phyloP scores from a whole-genome alignment of 2,329 filamentous ascomycete genomes.

The Aspergillus fijiensis region DNA sequence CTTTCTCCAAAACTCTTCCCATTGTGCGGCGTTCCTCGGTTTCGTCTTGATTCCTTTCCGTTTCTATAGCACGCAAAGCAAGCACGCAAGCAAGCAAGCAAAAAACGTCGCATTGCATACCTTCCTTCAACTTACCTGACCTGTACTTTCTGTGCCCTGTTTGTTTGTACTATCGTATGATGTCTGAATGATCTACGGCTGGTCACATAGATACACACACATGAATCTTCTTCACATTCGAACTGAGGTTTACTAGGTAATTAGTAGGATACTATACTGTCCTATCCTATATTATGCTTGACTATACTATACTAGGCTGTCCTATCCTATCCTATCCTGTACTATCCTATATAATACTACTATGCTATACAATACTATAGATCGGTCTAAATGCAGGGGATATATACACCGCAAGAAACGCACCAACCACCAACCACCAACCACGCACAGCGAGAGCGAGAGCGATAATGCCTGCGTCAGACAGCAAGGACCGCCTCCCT shows the following conservation, averaged over 20 bases:
- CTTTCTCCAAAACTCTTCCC: background rate
- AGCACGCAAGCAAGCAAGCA: background rate
- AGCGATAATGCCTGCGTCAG: background rate
- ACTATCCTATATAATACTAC: too few relatives aligned
- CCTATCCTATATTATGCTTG: too few relatives aligned
- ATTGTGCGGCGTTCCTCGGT: background rate
- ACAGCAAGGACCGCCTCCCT: conserved; percentile 45
- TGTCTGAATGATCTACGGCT: background rate
- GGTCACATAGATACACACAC: background rate
- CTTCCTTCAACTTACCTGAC: background rate
- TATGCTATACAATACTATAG: too few relatives aligned
- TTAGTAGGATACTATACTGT: too few relatives aligned
- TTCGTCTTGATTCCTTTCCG: background rate
- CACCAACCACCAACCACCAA: too few relatives aligned
- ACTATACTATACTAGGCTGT: too few relatives aligned
- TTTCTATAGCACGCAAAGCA: background rate
- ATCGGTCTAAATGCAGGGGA: too few relatives aligned
- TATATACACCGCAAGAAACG: too few relatives aligned
- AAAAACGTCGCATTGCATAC: background rate
- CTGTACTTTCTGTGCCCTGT: background rate
- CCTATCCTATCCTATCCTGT: too few relatives aligned
- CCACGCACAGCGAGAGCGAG: background rate
- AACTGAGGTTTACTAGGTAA: too few relatives aligned
- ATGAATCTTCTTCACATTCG: background rate
- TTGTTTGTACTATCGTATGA: background rate